Evolutionary conservation across 768 basidiomycete species (phyloP), one percentile per base, ranked within the genome.

Genomic region (Dacryopinax spathularia): DNA sequence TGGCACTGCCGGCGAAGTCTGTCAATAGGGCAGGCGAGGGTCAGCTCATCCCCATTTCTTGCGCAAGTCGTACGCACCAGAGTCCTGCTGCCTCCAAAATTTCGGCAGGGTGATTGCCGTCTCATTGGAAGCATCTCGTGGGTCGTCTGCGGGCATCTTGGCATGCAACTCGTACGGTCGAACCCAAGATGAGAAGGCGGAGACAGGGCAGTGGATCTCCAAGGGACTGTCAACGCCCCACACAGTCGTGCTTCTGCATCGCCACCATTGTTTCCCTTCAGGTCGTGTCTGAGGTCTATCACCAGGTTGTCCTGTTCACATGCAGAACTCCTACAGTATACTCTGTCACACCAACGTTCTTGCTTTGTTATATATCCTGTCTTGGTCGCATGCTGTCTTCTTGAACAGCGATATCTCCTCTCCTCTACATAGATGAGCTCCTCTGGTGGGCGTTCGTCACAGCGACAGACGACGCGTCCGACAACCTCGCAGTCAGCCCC

Each of bases 71-170:
- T 56, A 61, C 84, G 81, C 80, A 34, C 72, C 71, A 15, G 73
- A 74, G 63, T 87, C 86, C 65, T 74, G 74, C 60, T 77, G 77
- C 25, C 48, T 56, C 88, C 89, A 91, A 16, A 80, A 79, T 64
- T 78, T 79, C 0, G 89, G 89, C n/a, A 85, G 73, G 0, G 77
- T 74, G 66, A 84, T 74, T 36, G 77, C 76, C 0, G 75, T 76
- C 70, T 88, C 88, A 9, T 83, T 79, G 12, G 84, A 79, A 31
- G 81, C 66, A 68, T 89, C 84, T 64, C 87, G 78, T 15, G 87
- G 85, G 72, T 90, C 86, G 56, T 66, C 48, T 64, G 81, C 81
- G 60, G 48, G 25, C 48, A 56, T 56, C 31, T 56, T 6, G 48
- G n/a, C n/a, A 29, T 56, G 15, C 25, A 29, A 31, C 9, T 29